These are phyloP conservation scores for Penicillium glabrum DNA, from an alignment of 2,329 filamentous ascomycete species.

Conservation along the genomic window DNA sequence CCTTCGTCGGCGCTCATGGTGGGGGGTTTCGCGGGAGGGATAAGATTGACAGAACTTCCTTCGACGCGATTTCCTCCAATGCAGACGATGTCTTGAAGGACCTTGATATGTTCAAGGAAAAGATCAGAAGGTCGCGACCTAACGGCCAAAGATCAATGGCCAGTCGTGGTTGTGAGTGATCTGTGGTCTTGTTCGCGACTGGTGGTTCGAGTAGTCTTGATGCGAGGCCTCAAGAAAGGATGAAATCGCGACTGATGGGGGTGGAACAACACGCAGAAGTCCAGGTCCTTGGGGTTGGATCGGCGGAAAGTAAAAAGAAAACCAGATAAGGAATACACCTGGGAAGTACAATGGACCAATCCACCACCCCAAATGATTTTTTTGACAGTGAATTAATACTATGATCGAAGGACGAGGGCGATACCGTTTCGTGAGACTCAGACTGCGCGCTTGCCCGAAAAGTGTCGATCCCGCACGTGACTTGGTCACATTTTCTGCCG, in stretches of 20 bases:
- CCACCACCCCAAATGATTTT: constrained; percentile 1
- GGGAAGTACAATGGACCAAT: constrained; percentile 7
- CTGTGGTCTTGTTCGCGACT: constrained; percentile 23
- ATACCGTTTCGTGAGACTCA: constrained; percentile 23
- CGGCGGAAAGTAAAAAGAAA: constrained; percentile 4
- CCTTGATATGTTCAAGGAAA: constrained; percentile 3
- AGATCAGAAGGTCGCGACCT: constrained; percentile 13
- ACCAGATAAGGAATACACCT: neutral
- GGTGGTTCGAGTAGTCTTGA: constrained; percentile 25
- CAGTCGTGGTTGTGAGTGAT: constrained; percentile 18
- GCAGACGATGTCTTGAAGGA: constrained; percentile 3
- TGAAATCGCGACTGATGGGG: constrained; percentile 27
- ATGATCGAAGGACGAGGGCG: constrained; percentile 18
- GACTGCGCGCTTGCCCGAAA: constrained; percentile 32
- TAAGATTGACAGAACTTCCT: constrained; percentile 11
- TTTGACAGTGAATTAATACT: neutral
- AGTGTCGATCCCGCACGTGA: constrained; percentile 37
- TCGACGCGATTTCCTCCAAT: constrained; percentile 17
- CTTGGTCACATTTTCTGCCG: constrained; percentile 25
- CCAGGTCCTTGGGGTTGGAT: neutral
- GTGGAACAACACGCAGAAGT: constrained; percentile 18
- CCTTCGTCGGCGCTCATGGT: constrained; percentile 42
- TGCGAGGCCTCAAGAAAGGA: constrained; percentile 27
- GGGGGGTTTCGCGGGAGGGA: constrained; percentile 22
- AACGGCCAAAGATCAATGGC: constrained; percentile 3